A percentile compares a stretch with the other conserved stretches of the same genome.
phyloP scores from a whole-genome alignment of 805 yeast species.

The Candida multigemmis region DNA sequence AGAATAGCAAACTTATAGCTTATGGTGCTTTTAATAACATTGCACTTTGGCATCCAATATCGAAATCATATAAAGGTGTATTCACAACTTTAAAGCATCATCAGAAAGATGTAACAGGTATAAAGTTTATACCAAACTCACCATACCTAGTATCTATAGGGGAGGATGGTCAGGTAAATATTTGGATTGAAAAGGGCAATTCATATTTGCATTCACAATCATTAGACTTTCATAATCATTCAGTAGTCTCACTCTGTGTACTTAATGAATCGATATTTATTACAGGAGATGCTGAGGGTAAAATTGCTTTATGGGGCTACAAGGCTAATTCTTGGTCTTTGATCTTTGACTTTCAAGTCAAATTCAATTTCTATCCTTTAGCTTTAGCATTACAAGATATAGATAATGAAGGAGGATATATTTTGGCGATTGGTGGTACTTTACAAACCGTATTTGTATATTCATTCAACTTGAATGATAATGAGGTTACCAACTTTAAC shows the following conservation, averaged over 20 bases:
- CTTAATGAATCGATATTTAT: conserved; percentile 29
- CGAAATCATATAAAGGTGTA: conserved; percentile 35
- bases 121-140: conserved; percentile 39
- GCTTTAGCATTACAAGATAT: conserved; percentile 24
- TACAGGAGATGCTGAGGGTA: conserved; percentile 61
- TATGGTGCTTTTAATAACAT: conserved; percentile 62
- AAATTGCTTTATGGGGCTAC: conserved; percentile 43
- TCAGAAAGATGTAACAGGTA: conserved; percentile 54
- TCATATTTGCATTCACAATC: conserved; percentile 20
- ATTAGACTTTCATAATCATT: conserved; percentile 32
- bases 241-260: conserved; percentile 49
- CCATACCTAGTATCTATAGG: conserved; percentile 48
- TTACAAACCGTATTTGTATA: conserved; percentile 44
- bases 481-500: conserved; percentile 10
- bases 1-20: conserved; percentile 37
- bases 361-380: conserved; percentile 36
- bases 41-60: conserved; percentile 62
- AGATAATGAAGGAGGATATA: conserved; percentile 19
- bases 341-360: conserved; percentile 22
- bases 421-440: conserved; percentile 72
- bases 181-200: conserved; percentile 41
- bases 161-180: conserved; percentile 53
- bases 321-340: conserved; percentile 10
- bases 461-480: conserved; percentile 23
- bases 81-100: conserved; percentile 52